Evolutionary conservation across 495 filamentous ascomycete genomes (phyloP).

Genomic region (Penicillium argentinense): DNA sequence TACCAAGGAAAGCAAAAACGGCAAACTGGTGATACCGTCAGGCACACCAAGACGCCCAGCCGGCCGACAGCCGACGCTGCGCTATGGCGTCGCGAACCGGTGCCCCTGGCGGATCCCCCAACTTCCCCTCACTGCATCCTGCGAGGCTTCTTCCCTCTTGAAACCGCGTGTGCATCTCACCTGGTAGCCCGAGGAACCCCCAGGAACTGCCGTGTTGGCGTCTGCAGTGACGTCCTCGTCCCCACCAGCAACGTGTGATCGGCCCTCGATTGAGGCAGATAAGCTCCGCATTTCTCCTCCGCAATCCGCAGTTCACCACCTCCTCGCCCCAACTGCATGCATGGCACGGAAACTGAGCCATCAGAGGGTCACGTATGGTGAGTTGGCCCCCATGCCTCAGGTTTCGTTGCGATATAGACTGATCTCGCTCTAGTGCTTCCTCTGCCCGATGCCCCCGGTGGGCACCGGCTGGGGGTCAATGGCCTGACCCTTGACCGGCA

Average conservation of each 20-base stretch:
- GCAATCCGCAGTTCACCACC: slow-evolving; percentile 33
- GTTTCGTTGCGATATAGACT: slow-evolving; percentile 16
- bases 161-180: too few species aligned
- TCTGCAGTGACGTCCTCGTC: slow-evolving; percentile 22
- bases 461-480: slow-evolving; percentile 92
- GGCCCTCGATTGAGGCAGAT: slow-evolving; percentile 29
- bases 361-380: slow-evolving; percentile 53
- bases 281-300: slow-evolving; percentile 40
- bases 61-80: slow-evolving; percentile 7
- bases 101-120: slow-evolving; percentile 19
- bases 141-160: slow-evolving; percentile 1
- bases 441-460: slow-evolving; percentile 84
- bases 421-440: slow-evolving; percentile 70
- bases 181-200: too few species aligned
- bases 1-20: slow-evolving; percentile 11
- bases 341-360: slow-evolving; percentile 51
- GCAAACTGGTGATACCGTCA: slow-evolving; percentile 5
- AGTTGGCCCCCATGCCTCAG: slow-evolving; percentile 2
- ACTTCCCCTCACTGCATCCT: slow-evolving; percentile 24
- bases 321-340: slow-evolving; percentile 29
- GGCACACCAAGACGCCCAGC: too few species aligned
- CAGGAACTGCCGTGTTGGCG: too few species aligned
- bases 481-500: slow-evolving; percentile 83
- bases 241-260: slow-evolving; percentile 31
- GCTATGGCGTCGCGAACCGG: slow-evolving; percentile 9